phyloP scores from a whole-genome alignment of 371 early-diverging fungal genomes.

The Actinomortierella ambigua region DNA sequence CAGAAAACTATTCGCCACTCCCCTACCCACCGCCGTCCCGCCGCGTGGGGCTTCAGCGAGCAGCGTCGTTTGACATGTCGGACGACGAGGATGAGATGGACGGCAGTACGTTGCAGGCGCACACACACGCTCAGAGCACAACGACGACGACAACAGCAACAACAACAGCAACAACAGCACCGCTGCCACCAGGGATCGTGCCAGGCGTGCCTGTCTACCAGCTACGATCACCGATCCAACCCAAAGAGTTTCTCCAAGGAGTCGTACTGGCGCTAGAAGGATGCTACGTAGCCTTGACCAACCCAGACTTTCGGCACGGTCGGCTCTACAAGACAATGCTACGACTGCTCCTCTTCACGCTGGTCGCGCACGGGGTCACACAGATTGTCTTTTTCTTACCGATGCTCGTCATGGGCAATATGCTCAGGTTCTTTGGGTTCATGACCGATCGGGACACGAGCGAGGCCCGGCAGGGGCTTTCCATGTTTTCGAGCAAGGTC shows the following conservation, averaged over 20 bases:
- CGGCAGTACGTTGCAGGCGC: neutral
- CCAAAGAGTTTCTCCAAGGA: slow-evolving; percentile 49
- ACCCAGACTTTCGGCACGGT: slow-evolving; percentile 55
- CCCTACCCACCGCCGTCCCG: slow-evolving; percentile 46
- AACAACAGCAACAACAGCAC: neutral
- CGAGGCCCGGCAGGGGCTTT: slow-evolving; percentile 43
- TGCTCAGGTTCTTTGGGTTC: slow-evolving; percentile 41
- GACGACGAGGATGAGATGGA: slow-evolving; percentile 15
- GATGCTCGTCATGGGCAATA: slow-evolving; percentile 45
- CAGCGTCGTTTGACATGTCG: slow-evolving; percentile 18
- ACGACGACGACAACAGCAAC: slow-evolving; percentile 2
- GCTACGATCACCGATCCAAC: slow-evolving; percentile 37
- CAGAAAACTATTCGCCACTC: slow-evolving; percentile 43
- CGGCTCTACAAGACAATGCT: slow-evolving; percentile 49
- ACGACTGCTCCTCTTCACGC: slow-evolving; percentile 55
- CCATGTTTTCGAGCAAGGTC: slow-evolving; percentile 26
- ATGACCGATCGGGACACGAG: slow-evolving; percentile 39
- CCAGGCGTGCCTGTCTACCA: slow-evolving; percentile 20
- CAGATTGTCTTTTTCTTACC: slow-evolving; percentile 53
- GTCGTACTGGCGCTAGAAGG: slow-evolving; percentile 56
- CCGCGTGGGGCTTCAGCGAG: slow-evolving; percentile 20
- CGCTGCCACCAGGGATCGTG: neutral
- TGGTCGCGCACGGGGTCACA: slow-evolving; percentile 48
- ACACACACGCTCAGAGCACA: neutral
- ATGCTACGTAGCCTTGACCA: slow-evolving; percentile 50